Percentiles rank a stretch among this genome's conserved stretches.
These are phyloP conservation scores for Aspergillus novofumigatus DNA, from an alignment of 2,329 filamentous ascomycete species.

Conservation along the genomic window DNA sequence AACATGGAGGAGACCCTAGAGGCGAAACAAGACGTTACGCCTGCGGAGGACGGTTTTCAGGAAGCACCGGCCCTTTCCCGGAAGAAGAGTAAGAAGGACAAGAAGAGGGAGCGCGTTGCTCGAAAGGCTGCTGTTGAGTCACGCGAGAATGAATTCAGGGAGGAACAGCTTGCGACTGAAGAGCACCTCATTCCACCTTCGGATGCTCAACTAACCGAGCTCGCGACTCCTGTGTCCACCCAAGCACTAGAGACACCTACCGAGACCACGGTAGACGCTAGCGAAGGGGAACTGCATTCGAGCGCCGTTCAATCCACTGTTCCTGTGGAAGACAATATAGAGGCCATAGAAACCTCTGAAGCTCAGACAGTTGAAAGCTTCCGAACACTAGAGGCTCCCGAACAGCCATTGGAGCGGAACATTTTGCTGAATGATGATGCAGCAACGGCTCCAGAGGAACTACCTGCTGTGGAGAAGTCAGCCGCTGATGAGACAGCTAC, in stretches of 20 bases:
- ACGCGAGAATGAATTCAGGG: not conserved
- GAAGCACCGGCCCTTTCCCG: conserved; percentile 1
- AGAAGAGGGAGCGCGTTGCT: conserved; percentile 15
- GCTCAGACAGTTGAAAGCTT: not conserved
- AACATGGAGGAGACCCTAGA: not conserved
- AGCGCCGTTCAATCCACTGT: not conserved
- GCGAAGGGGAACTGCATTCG: not conserved
- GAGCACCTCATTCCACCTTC: not conserved
- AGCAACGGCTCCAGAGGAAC: not conserved
- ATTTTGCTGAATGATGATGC: not conserved
- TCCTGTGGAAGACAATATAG: not conserved
- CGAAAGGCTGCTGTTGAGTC: not conserved
- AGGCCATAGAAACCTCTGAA: not conserved
- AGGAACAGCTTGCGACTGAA: not conserved
- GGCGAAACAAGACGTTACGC: too few relatives aligned
- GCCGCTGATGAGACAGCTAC: not conserved
- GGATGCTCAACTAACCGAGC: not conserved
- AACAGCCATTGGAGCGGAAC: not conserved
- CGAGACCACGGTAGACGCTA: not conserved
- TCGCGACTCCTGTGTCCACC: not conserved
- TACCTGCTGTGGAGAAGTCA: not conserved
- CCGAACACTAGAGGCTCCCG: not conserved
- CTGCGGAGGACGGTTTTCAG: not conserved
- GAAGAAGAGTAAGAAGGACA: conserved; percentile 12
- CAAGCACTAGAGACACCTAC: not conserved